Evolutionary conservation across 352 stramenopile genomes (phyloP), one percentile per base, ranked within the genome.

Genomic region (Pythium phragmiticola): DNA sequence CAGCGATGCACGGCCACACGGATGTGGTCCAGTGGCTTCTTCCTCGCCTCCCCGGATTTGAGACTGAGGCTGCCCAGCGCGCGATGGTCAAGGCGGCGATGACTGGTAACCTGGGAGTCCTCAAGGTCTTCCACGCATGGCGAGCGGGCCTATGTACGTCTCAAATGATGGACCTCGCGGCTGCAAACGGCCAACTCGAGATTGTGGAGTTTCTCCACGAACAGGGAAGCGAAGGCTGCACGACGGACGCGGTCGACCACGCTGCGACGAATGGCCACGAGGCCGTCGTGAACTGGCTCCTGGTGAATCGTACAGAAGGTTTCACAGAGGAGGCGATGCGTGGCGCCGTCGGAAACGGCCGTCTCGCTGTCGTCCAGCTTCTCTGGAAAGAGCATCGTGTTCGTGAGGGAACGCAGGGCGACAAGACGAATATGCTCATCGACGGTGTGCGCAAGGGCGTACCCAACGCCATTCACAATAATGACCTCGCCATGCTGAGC

Each of bases 121-220:
- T 74, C 16, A 50, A 71, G 19, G 57, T 39, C 21, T 56, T 74
- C 2, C 43, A 68, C 5, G 42, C 37, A n/a, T 41, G 57, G 39
- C 52, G 49, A 7, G 41, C 17, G 4, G 52, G 57, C 6, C 33
- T 39, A 3, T 68, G 54, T 33, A 57, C 52, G 0, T 11, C 36
- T 30, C 6, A 28, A 4, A 57, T 57, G 23, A 55, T 73, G 57
- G 64, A 69, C 41, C 41, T 47, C 11, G 69, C 69, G 13, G 69
- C 66, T 11, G 55, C 43, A 21, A 42, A 67, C 21, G 69, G 69
- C 9, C 57, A 73, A 23, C 23, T 70, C 4, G 56, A 66, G 1
- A 46, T 76, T 16, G 19, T 70, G 1, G 1, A 14, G 13, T 75
- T 63, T 57, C 64, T 75, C 4, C 65, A 72, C 30, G 61, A 53